Evolutionary conservation across 306 rosid species (phyloP), one percentile per base, ranked within the genome.

Genomic region (Trifolium repens): DNA sequence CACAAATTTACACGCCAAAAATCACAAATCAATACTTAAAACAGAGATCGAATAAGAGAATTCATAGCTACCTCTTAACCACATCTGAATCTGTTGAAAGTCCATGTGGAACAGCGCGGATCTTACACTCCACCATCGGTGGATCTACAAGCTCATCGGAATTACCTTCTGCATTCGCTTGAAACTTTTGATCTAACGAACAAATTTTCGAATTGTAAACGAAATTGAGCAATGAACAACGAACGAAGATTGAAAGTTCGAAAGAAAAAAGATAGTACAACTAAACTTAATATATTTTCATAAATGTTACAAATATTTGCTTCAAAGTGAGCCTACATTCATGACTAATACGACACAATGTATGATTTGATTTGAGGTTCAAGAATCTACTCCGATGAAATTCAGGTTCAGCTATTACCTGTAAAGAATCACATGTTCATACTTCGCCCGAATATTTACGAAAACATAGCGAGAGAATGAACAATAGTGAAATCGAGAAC

Each of bases 61-160:
- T n/a, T 13, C 14, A 13, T 26, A 11, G 2, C 22, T 14, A 83
- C 87, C 88, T 79, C 78, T 78, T 78, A 61, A 30, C 98, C 42
- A 96, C 99, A 71, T 96, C 98, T 43, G 97, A 96, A 76, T 96
- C 99, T 11, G 99, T 96, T 37, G 99, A 92, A 9, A 90, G 86
- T 5, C 97, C 97, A 78, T 80, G 37, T 14, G 96, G 97, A 83
- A 96, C 92, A 14, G 96, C 96, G 14, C 99, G 97, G 87, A 96
- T 77, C 82, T 92, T 96, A 24, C 92, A 97, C 66, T 96, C 99
- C 12, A 96, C 91, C 96, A 92, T 92, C 0, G 99, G 97, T 14
- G 98, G 98, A 90, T 96, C 96, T 88, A 92, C 93, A 17, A 96
- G 77, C 79, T 88, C 96, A 6, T 88, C 98, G 12, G 93, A 84